A percentile compares a stretch with the other conserved stretches of the same genome.
Evolutionary conservation across 1,139 yeast species (phyloP).

Genomic region (Pichia sp.): DNA sequence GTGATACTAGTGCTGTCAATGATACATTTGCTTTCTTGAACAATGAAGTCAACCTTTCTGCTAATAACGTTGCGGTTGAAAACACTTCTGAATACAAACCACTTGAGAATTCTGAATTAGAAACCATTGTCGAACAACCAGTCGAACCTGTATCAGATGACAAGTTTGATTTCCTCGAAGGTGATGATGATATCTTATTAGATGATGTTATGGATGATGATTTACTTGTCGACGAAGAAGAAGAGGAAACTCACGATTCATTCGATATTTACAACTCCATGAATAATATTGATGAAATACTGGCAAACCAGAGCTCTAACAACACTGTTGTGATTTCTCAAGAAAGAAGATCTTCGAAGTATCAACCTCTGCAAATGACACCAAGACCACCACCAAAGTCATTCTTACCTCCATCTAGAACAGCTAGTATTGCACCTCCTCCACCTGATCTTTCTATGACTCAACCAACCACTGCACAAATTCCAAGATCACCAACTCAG

Average conservation of each 20-base stretch:
- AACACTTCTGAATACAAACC: too few relatives aligned
- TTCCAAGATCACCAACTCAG: neutral
- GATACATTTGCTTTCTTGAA: slow-evolving; percentile 28
- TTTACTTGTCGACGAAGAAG: slow-evolving; percentile 37
- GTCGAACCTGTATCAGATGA: slow-evolving; percentile 11
- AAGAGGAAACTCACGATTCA: slow-evolving; percentile 14
- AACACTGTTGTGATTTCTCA: neutral
- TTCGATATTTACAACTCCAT: neutral
- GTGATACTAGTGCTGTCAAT: neutral
- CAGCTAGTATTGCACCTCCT: neutral
- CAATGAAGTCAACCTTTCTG: slow-evolving; percentile 18
- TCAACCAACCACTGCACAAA: too few relatives aligned
- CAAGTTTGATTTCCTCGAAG: slow-evolving; percentile 29
- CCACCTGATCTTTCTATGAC: too few relatives aligned
- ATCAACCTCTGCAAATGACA: neutral
- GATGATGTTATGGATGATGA: slow-evolving; percentile 33
- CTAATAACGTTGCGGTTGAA: too few relatives aligned
- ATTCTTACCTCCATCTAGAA: neutral
- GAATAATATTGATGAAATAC: neutral
- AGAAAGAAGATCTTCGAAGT: neutral
- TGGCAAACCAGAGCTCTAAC: neutral
- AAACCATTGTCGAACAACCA: neutral
- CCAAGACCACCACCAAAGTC: neutral
- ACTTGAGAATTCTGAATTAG: slow-evolving; percentile 9
- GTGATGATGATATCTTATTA: slow-evolving; percentile 29